Evolutionary conservation across 345 rosid genomes (phyloP).

Genomic region (Citrus cavaleriei): DNA sequence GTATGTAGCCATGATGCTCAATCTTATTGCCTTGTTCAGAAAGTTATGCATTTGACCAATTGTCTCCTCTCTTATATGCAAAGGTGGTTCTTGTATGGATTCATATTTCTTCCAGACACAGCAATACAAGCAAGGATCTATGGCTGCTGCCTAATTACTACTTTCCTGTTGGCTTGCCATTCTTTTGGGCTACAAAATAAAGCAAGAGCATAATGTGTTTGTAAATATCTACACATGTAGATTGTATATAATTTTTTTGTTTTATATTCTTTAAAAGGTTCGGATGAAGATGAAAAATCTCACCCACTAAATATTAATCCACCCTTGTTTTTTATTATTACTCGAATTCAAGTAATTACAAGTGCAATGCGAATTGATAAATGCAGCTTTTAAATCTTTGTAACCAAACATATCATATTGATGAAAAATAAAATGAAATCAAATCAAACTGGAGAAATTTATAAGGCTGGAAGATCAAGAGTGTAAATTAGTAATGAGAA

Average conservation of each 20-base stretch:
- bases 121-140: background rate
- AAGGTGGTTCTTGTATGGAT: background rate
- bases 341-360: too few species aligned
- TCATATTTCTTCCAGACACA: background rate
- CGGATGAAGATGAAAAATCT: too few species aligned
- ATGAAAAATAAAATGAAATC: background rate
- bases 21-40: slow-evolving; percentile 24
- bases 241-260: too few species aligned
- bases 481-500: background rate
- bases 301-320: too few species aligned
- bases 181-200: background rate
- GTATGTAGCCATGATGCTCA: slow-evolving; percentile 5
- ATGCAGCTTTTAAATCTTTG: too few species aligned
- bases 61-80: background rate
- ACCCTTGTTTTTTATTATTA: too few species aligned
- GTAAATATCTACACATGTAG: too few species aligned
- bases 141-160: background rate
- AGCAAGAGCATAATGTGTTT: background rate
- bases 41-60: slow-evolving; percentile 18
- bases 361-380: too few species aligned
- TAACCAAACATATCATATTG: background rate
- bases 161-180: background rate
- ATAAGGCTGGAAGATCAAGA: background rate
- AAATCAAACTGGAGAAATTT: too few species aligned
- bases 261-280: too few species aligned